A percentile compares a stretch with the other conserved stretches of the same genome.
phyloP scores from a whole-genome alignment of 176 grass and related monocot genomes.

The Oryza nivara region DNA sequence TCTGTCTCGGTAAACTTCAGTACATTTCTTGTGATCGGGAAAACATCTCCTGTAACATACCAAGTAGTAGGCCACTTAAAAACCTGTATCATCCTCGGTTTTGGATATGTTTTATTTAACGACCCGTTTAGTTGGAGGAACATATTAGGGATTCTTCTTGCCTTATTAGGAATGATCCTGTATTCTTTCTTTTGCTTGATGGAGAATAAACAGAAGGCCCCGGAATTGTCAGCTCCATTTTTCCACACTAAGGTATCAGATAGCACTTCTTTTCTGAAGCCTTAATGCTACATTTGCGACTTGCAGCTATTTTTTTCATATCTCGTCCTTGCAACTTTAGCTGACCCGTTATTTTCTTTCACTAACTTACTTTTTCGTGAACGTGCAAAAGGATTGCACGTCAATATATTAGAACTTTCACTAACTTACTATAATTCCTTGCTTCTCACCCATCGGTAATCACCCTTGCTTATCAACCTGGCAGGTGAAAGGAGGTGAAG shows the following conservation, averaged over 20 bases:
- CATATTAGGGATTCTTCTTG: conserved; percentile 61
- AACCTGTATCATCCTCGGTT: conserved; percentile 64
- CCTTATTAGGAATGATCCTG: conserved; percentile 62
- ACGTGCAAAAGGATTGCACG: no score
- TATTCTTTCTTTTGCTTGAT: conserved; percentile 63
- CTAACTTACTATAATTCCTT: not conserved
- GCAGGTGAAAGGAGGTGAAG: conserved; percentile 56
- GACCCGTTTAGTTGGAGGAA: conserved; percentile 77
- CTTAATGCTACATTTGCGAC: not conserved
- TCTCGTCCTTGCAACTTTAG: not conserved
- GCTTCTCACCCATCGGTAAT: not conserved
- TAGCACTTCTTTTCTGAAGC: not conserved
- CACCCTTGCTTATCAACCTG: not conserved
- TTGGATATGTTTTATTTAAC: conserved; percentile 77
- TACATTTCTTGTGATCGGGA: conserved; percentile 76
- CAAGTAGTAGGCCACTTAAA: conserved; percentile 72
- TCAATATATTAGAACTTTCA: no score
- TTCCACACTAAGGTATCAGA: not conserved
- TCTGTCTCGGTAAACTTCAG: conserved; percentile 75
- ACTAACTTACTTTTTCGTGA: no score
- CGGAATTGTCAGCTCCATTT: conserved; percentile 23
- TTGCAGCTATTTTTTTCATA: not conserved
- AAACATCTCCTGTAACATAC: conserved; percentile 73
- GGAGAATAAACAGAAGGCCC: conserved; percentile 57
- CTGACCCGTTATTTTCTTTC: no score